phyloP scores from a whole-genome alignment of 2,329 filamentous ascomycete species.

The Aspergillus sp. region DNA sequence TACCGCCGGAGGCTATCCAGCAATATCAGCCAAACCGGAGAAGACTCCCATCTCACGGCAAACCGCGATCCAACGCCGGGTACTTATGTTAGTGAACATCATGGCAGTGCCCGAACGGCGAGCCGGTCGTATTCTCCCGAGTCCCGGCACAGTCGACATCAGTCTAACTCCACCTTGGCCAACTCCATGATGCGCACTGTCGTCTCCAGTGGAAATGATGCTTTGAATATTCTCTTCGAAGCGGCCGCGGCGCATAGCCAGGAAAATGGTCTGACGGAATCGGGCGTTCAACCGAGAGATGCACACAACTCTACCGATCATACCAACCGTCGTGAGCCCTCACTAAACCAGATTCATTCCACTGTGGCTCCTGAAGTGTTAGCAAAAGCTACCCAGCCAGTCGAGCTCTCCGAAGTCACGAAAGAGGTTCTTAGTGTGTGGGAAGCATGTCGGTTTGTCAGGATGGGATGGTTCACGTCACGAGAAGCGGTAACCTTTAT shows the following conservation, averaged over 20 bases:
- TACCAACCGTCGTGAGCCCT: conserved; percentile 10
- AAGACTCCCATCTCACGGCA: conserved; percentile 4
- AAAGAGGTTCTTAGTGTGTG: conserved; percentile 45
- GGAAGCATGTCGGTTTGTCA: conserved; percentile 53
- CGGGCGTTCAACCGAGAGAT: conserved; percentile 21
- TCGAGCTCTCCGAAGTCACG: conserved; percentile 27
- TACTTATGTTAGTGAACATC: conserved; percentile 1
- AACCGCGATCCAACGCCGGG: conserved; percentile 3
- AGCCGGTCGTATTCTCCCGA: conserved; percentile 7
- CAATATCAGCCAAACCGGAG: not conserved
- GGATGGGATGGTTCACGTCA: conserved; percentile 57
- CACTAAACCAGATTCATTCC: conserved; percentile 19
- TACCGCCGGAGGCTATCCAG: conserved; percentile 5
- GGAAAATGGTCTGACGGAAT: conserved; percentile 34
- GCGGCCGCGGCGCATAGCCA: conserved; percentile 44
- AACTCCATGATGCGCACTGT: conserved; percentile 45
- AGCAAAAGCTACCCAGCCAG: conserved; percentile 23
- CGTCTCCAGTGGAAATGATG: conserved; percentile 55
- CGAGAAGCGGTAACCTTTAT: conserved; percentile 55
- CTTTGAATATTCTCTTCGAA: conserved; percentile 53
- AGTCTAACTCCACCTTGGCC: conserved; percentile 30
- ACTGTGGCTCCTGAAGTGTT: conserved; percentile 18
- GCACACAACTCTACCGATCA: conserved; percentile 16
- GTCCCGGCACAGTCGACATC: conserved; percentile 17
- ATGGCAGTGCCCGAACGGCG: not conserved